phyloP scores from a whole-genome alignment of 257 asterid species.

The Ophiorrhiza pumila region DNA sequence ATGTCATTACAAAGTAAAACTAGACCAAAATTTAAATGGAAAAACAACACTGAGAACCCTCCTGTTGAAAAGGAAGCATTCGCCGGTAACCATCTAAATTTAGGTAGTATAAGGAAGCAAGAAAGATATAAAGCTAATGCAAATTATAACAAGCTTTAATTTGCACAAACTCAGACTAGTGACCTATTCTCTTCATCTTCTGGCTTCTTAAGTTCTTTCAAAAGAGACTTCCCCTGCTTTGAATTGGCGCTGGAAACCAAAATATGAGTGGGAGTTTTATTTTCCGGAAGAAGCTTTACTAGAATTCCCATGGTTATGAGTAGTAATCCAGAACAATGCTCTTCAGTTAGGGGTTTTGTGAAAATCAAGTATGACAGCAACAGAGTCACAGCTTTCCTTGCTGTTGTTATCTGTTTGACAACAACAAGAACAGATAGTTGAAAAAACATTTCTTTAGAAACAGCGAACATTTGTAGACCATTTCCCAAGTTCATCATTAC shows the following conservation, averaged over 20 bases:
- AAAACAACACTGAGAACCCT: background rate
- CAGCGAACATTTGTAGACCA: background rate
- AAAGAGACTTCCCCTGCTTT: constrained; percentile 18
- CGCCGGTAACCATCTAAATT: background rate
- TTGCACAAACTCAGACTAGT: constrained; percentile 36
- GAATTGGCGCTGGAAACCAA: background rate
- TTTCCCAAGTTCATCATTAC: background rate
- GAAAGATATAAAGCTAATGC: background rate
- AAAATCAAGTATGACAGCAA: constrained; percentile 65
- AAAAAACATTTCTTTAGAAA: too few relatives aligned
- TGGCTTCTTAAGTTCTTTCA: constrained; percentile 26
- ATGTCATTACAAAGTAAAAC: background rate
- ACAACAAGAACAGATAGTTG: background rate
- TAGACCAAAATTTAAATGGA: background rate
- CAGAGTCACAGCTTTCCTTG: constrained; percentile 88
- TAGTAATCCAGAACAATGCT: constrained; percentile 68
- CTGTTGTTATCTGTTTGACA: constrained; percentile 67
- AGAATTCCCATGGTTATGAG: constrained; percentile 69
- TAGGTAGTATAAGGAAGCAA: background rate
- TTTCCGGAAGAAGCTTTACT: constrained; percentile 60
- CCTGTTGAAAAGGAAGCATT: background rate
- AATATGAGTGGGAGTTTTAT: constrained; percentile 35
- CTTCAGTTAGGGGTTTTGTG: constrained; percentile 77
- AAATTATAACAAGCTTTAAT: background rate
- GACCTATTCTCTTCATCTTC: constrained; percentile 56